Evolutionary conservation across 1,284 basidiomycete species (phyloP).

Genomic region (Tranzscheliella williamsii): DNA sequence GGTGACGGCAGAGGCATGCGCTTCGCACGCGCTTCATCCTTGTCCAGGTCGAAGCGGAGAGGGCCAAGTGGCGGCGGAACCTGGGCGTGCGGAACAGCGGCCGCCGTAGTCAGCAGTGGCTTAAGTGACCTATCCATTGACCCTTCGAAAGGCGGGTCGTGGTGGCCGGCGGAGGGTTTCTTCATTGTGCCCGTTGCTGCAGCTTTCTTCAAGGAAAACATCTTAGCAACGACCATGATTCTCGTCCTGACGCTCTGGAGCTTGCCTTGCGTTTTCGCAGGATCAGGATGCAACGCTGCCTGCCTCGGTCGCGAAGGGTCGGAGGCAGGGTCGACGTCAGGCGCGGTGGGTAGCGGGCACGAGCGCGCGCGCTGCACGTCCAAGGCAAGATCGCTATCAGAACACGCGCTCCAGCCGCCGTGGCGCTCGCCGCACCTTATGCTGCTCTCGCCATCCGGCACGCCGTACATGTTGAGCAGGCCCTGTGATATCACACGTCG

Average conservation of each 20-base stretch:
- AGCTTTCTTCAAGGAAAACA: too few relatives aligned
- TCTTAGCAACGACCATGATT: background rate
- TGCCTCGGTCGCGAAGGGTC: background rate
- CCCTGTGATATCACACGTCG: background rate
- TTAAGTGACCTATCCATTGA: too few relatives aligned
- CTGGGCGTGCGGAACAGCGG: too few relatives aligned
- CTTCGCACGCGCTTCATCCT: too few relatives aligned
- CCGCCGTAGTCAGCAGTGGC: too few relatives aligned
- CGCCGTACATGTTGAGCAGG: constrained; percentile 11
- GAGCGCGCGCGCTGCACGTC: background rate
- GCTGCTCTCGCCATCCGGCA: constrained; percentile 19
- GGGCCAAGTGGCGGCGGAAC: too few relatives aligned
- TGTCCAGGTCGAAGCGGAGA: too few relatives aligned
- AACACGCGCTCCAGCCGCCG: constrained; percentile 2
- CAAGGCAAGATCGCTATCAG: constrained; percentile 21
- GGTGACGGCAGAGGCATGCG: too few relatives aligned
- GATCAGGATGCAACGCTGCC: background rate
- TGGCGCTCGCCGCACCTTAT: constrained; percentile 2
- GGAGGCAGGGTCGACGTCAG: background rate
- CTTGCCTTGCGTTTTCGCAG: too few relatives aligned
- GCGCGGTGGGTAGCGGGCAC: background rate
- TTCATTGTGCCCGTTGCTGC: too few relatives aligned
- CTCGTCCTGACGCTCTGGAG: background rate
- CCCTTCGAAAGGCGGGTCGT: too few relatives aligned
- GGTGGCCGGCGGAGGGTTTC: too few relatives aligned